Evolutionary conservation across 2,329 filamentous ascomycete genomes (phyloP).

Genomic region (Drechslerella stenobrocha): DNA sequence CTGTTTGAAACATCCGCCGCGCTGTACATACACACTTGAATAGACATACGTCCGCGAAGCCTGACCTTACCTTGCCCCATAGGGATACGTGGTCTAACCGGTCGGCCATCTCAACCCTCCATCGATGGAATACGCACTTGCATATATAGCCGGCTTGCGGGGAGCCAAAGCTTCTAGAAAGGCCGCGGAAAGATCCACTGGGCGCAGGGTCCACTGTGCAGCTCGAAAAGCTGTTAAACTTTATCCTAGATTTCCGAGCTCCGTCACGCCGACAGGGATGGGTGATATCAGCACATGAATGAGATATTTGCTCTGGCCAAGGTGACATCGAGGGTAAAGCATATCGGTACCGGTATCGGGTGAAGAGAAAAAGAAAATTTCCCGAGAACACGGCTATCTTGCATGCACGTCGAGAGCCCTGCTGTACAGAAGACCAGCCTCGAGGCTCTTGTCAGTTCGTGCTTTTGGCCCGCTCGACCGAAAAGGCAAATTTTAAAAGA

Average conservation of each 20-base stretch:
- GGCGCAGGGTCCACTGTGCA: constrained; percentile 45
- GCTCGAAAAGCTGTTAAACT: constrained; percentile 25
- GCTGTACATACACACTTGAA: too few species aligned
- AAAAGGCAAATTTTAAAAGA: constrained; percentile 3
- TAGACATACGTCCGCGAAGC: too few species aligned
- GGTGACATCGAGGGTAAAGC: background rate
- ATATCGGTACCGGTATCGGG: constrained; percentile 11
- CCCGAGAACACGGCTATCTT: constrained; percentile 42
- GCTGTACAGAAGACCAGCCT: background rate
- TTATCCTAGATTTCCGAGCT: constrained; percentile 41
- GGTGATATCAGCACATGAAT: constrained; percentile 10
- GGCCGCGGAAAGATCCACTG: constrained; percentile 25
- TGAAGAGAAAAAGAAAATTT: constrained; percentile 19
- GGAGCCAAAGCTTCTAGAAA: constrained; percentile 39
- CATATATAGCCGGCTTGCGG: background rate
- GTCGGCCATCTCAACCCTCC: too few species aligned
- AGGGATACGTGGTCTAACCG: too few species aligned
- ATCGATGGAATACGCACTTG: too few species aligned
- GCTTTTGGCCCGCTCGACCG: background rate
- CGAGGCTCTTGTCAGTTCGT: background rate
- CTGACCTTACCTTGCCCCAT: too few species aligned
- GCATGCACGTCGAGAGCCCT: constrained; percentile 11
- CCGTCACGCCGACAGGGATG: constrained; percentile 43
- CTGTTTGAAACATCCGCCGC: too few species aligned
- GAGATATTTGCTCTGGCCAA: background rate